Base-by-base conservation (phyloP, 1,284 basidiomycete genomes). In the Testicularia cyperi region DNA sequence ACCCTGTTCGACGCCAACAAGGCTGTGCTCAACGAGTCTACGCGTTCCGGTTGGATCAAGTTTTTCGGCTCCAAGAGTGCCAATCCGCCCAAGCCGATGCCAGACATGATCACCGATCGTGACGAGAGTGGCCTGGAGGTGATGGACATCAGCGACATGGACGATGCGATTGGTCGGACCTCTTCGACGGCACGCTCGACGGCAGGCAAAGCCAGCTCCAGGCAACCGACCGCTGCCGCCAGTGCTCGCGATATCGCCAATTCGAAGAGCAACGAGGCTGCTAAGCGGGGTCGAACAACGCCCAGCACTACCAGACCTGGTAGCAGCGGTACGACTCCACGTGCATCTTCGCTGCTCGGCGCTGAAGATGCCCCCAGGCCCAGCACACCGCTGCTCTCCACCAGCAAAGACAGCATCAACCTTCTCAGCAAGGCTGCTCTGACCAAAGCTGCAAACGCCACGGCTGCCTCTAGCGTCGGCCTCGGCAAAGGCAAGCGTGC, bases 141-240 rank as follows among this genome's bases (percentile, higher is more conserved):
- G n/a, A 73, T 73, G 70, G 60, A 69, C 21, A 54, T 73, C 36
- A 60, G 63, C 19, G 46, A 54, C 5, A 56, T 56, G 24, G 48
- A 52, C 5, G 39, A 27, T 1, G 16, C 41, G 7, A 25, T 27
- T 24, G 34, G 42, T 8, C 28, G 44, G 0, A 26, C 45, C 0
- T 37, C 38, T 10, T 47, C 52, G 5, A n/a, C n/a, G n/a, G n/a
- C n/a, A n/a, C n/a, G n/a, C n/a, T n/a, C n/a, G n/a, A n/a, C n/a
- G n/a, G n/a, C n/a, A n/a, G n/a, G n/a, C n/a, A n/a, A n/a, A n/a
- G n/a, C n/a, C n/a, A n/a, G n/a, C n/a, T n/a, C n/a, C n/a, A n/a
- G n/a, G n/a, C n/a, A n/a, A n/a, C n/a, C n/a, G n/a, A n/a, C n/a
- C n/a, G n/a, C n/a, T n/a, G n/a, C n/a, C n/a, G n/a, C n/a, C n/a